These are phyloP conservation scores for Candida verbasci DNA, from an alignment of 805 yeast species.

Conservation along the genomic window DNA sequence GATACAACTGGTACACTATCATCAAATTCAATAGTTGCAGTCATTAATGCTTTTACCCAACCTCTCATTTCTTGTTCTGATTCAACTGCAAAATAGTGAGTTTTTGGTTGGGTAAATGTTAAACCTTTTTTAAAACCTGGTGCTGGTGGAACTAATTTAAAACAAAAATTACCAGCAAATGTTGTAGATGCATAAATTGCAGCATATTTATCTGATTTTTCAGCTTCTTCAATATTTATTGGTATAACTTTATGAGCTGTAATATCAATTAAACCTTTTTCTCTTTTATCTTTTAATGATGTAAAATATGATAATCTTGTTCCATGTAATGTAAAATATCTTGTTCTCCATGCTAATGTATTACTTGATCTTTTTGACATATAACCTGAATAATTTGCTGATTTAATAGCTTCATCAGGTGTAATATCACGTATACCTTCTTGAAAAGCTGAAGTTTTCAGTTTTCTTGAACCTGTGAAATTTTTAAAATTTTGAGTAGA, in stretches of 20 bases:
- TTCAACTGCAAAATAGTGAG: slow-evolving; percentile 95
- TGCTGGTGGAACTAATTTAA: slow-evolving; percentile 92
- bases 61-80: slow-evolving; percentile 84
- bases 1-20: slow-evolving; percentile 88
- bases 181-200: slow-evolving; percentile 89
- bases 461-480: slow-evolving; percentile 48
- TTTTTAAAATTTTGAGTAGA: slow-evolving; percentile 48
- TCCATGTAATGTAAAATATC: slow-evolving; percentile 85
- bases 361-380: slow-evolving; percentile 86
- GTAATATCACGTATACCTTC: slow-evolving; percentile 81
- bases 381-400: slow-evolving; percentile 87
- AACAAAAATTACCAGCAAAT: slow-evolving; percentile 90
- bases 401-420: slow-evolving; percentile 72
- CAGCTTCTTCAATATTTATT: slow-evolving; percentile 31
- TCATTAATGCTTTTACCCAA: slow-evolving; percentile 94
- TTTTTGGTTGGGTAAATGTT: slow-evolving; percentile 93
- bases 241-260: slow-evolving; percentile 92
- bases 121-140: slow-evolving; percentile 95
- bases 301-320: slow-evolving; percentile 88
- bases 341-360: slow-evolving; percentile 81
- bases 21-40: slow-evolving; percentile 94
- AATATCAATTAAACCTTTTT: slow-evolving; percentile 90
- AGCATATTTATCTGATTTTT: slow-evolving; percentile 71
- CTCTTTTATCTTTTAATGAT: slow-evolving; percentile 71
- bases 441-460: slow-evolving; percentile 71